Percentiles rank a stretch among this genome's conserved stretches.
These are phyloP conservation scores for Russula foetens DNA, from an alignment of 768 basidiomycete genomes.

Conservation along the genomic window DNA sequence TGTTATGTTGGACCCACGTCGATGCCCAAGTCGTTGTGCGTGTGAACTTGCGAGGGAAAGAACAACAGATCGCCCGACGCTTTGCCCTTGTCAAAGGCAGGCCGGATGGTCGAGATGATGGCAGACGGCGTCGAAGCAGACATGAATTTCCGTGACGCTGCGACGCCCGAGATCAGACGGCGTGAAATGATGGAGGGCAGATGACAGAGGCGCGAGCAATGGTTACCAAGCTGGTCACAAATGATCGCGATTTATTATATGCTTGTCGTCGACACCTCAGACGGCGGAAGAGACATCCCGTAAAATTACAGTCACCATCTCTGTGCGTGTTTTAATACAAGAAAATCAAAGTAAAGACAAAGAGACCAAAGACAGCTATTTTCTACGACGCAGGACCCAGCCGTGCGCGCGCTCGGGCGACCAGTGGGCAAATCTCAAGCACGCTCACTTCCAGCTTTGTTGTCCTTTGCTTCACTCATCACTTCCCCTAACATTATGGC, in stretches of 20 bases:
- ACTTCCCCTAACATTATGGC: constrained; percentile 61
- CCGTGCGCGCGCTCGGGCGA: not conserved
- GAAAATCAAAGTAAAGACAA: not conserved
- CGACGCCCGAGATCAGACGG: not conserved
- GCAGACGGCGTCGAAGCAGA: not conserved
- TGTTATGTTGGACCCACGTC: constrained; percentile 41
- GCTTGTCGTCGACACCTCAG: not conserved
- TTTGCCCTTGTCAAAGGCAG: constrained; percentile 49
- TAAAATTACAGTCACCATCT: not conserved
- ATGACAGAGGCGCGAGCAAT: no score
- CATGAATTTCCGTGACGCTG: constrained; percentile 3
- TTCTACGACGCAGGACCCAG: constrained; percentile 8
- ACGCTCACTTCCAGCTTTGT: constrained; percentile 48
- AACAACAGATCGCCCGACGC: constrained; percentile 62
- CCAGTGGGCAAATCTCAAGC: constrained; percentile 34
- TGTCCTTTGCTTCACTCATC: constrained; percentile 56
- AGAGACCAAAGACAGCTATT: not conserved
- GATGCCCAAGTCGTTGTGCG: constrained; percentile 51
- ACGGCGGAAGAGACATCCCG: not conserved
- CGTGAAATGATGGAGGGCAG: not conserved
- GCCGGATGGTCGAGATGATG: constrained; percentile 47
- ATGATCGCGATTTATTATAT: no score
- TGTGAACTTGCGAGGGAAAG: constrained; percentile 65
- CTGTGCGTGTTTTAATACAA: not conserved
- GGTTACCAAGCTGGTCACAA: no score